A percentile compares a stretch with the other conserved stretches of the same genome.
Conservation (phyloP, 352 stramenopile species). For the Phytophthora sojae region DNA sequence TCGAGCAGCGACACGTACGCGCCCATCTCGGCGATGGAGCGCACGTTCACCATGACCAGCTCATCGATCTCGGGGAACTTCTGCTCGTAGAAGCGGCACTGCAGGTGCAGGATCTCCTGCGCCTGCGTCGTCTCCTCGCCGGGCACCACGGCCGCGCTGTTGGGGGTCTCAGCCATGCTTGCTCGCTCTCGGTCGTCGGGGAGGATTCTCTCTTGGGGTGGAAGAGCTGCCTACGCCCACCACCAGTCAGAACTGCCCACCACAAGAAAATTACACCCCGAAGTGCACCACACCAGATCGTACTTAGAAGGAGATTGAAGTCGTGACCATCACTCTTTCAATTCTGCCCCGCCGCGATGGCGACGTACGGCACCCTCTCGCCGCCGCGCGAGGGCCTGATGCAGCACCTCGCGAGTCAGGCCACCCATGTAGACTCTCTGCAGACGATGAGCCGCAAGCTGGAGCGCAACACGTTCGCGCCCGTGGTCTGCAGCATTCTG, state of each 20-base stretch:
- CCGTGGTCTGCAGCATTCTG: constrained; percentile 63
- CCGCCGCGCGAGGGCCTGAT: constrained; percentile 2
- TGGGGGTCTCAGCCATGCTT: constrained; percentile 41
- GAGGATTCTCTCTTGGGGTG: constrained; percentile 27
- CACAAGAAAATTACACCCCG: constrained; percentile 25
- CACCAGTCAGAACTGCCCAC: constrained; percentile 8
- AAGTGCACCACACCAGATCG: constrained; percentile 12
- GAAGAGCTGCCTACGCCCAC: constrained; percentile 18
- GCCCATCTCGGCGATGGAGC: constrained; percentile 99
- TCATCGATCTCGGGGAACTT: constrained; percentile 98
- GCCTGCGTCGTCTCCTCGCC: constrained; percentile 58
- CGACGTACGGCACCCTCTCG: constrained; percentile 16
- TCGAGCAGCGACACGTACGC: constrained; percentile 99
- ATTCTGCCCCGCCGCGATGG: not conserved
- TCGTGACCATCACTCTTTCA: constrained; percentile 26
- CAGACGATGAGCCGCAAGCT: constrained; percentile 32
- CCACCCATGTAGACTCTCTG: constrained; percentile 6
- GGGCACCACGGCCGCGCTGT: constrained; percentile 21
- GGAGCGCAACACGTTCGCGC: constrained; percentile 48
- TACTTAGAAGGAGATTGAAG: constrained; percentile 28
- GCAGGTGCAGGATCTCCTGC: constrained; percentile 80
- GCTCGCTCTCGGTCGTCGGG: constrained; percentile 1
- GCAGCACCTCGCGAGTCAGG: constrained; percentile 15
- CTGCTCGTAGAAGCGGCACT: constrained; percentile 94
- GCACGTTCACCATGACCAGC: constrained; percentile 96